Base-by-base conservation (phyloP, 1,284 basidiomycete genomes). In the Serendipita sp. region DNA sequence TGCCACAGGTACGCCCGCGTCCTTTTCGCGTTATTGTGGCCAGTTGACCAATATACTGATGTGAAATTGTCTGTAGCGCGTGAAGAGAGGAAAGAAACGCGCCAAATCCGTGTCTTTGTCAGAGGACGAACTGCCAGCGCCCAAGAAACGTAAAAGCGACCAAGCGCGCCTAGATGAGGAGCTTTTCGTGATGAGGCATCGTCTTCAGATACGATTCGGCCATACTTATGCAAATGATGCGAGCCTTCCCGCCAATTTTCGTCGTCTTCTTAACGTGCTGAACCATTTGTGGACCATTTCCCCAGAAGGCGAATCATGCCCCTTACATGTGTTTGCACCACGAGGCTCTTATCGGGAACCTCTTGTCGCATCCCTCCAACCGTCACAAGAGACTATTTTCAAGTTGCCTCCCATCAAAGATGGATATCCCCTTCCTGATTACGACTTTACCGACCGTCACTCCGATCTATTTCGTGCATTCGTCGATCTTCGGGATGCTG, bases 401-500 rank as follows among this genome's bases (percentile, higher is more conserved):
- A 17, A 49, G 8, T 8, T 49, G 47, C 47, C 47, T 30, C 17
- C 29, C 17, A 30, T 49, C 5, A 30, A 30, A 8, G 15, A 49
- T 49, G 29, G 8, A 5, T 17, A 17, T 17, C 29, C 47, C n/a
- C 47, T 49, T n/a, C 17, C 17, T 6, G 26, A n/a, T 26, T 32
- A 58, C 53, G 53, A 58, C 22, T 58, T 58, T n/a, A 58, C 53
- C 4, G 22, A 29, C 15, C 22, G 53, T n/a, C 53, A 58, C n/a
- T 35, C 22, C 10, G 30, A 34, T 58, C 26, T 58, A n/a, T 8
- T 58, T 26, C 22, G 53, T n/a, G 53, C 53, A 17, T 58, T 29
- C 6, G 5, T 58, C 4, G 53, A 58, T 34, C 53, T 58, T n/a
- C 32, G 53, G 22, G 53, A 58, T 32, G 22, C 26, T n/a, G 53